Percentiles rank a stretch among this genome's conserved stretches.
Evolutionary conservation across 1,284 basidiomycete genomes (phyloP).

Genomic region (Xerocomus amazonicus): DNA sequence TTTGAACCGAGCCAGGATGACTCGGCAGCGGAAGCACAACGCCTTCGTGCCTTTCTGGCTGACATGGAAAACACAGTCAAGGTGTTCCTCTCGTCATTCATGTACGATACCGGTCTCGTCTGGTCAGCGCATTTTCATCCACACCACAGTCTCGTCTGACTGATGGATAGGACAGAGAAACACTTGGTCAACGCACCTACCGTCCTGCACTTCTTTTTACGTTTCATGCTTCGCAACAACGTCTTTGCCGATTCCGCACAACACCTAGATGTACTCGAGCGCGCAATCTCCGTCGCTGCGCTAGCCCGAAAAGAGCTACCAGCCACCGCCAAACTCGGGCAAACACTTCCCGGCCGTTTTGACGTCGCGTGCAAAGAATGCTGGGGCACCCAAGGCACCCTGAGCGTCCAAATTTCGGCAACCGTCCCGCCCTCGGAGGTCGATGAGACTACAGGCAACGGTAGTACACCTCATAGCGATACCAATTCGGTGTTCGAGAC

Average conservation of each 20-base stretch:
- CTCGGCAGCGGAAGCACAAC: slow-evolving; percentile 12
- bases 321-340: slow-evolving; percentile 38
- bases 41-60: slow-evolving; percentile 40
- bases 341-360: slow-evolving; percentile 40
- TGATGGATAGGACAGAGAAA: slow-evolving; percentile 26
- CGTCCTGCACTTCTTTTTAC: slow-evolving; percentile 46
- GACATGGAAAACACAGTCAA: slow-evolving; percentile 45
- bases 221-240: slow-evolving; percentile 43
- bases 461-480: slow-evolving; percentile 1
- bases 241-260: slow-evolving; percentile 34
- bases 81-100: slow-evolving; percentile 50
- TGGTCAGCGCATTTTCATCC: slow-evolving; percentile 34
- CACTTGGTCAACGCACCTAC: slow-evolving; percentile 38
- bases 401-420: slow-evolving; percentile 20
- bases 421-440: slow-evolving; percentile 2
- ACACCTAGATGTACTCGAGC: slow-evolving; percentile 29
- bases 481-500: slow-evolving; percentile 20
- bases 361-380: slow-evolving; percentile 37
- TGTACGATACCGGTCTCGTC: slow-evolving; percentile 44
- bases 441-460: neutral
- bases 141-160: neutral
- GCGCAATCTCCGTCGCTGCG: slow-evolving; percentile 35
- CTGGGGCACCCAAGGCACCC: slow-evolving; percentile 31
- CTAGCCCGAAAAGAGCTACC: slow-evolving; percentile 44
- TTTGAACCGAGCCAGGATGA: slow-evolving; percentile 22